phyloP scores from a whole-genome alignment of 2,329 filamentous ascomycete species.

The Bertia moriformis region DNA sequence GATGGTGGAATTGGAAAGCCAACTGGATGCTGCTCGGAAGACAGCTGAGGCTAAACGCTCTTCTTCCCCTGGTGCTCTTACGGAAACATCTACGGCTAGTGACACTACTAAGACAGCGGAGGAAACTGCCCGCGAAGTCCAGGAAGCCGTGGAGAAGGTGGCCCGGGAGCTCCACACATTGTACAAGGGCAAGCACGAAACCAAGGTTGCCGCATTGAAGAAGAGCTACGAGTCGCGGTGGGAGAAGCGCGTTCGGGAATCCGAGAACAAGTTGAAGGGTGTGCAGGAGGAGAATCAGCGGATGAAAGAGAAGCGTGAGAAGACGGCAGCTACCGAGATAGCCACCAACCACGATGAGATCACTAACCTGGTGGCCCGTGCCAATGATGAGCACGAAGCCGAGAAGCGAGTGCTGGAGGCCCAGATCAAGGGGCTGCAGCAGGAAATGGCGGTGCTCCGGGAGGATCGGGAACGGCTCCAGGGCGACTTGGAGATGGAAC shows the following conservation, averaged over 20 bases:
- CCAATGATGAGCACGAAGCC: not conserved
- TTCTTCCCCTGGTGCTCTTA: constrained; percentile 4
- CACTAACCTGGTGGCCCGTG: not conserved
- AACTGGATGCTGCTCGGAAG: not conserved
- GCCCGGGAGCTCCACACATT: constrained; percentile 50
- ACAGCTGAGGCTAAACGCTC: not conserved
- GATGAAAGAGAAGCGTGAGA: constrained; percentile 4
- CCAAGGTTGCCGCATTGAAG: constrained; percentile 51
- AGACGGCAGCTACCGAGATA: not conserved
- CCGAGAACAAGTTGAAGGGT: constrained; percentile 36
- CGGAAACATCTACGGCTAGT: constrained; percentile 4
- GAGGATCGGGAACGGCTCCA: constrained; percentile 32
- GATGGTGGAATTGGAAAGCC: not conserved
- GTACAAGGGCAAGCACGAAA: constrained; percentile 58
- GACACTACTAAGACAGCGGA: not conserved
- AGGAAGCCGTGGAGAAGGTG: constrained; percentile 45
- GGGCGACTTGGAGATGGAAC: constrained; percentile 33
- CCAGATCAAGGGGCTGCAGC: constrained; percentile 1
- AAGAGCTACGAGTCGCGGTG: constrained; percentile 38
- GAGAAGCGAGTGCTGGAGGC: not conserved
- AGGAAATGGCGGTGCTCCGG: constrained; percentile 27
- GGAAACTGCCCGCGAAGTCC: constrained; percentile 27
- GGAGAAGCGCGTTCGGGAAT: constrained; percentile 46
- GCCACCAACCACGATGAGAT: not conserved
- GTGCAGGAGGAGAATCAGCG: constrained; percentile 36